Evolutionary conservation across 345 rosid genomes (phyloP).

Genomic region (Citrus medica): DNA sequence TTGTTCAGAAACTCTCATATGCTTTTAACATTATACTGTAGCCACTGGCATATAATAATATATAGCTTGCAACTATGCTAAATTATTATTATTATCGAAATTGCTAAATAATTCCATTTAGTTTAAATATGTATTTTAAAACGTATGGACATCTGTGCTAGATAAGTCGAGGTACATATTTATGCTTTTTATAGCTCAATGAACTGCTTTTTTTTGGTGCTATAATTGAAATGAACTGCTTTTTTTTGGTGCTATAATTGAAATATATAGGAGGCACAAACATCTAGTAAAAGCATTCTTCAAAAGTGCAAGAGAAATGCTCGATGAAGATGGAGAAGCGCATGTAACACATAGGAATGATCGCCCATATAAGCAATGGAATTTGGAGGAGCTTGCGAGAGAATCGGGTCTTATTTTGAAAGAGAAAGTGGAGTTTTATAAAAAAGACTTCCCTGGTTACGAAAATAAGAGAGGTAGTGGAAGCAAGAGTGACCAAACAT

Average conservation of each 20-base stretch:
- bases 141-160: no score
- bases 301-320: neutral
- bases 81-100: no score
- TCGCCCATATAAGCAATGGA: neutral
- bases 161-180: neutral
- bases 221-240: neutral
- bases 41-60: no score
- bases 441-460: slow-evolving; percentile 5
- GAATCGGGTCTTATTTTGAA: neutral
- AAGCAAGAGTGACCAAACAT: neutral
- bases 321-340: slow-evolving; percentile 2
- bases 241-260: neutral
- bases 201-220: neutral
- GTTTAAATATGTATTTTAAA: no score
- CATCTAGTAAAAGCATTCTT: neutral
- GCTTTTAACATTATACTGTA: no score
- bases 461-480: slow-evolving; percentile 1
- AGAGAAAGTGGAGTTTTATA: neutral
- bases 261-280: neutral
- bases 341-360: slow-evolving; percentile 9
- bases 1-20: neutral
- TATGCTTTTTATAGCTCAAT: neutral
- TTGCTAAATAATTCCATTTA: no score
- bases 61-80: no score
- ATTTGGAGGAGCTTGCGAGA: neutral